A percentile compares a stretch with the other conserved stretches of the same genome.
Conservation (phyloP, 192 early-diverging fungal species). For the Linnemannia exigua region DNA sequence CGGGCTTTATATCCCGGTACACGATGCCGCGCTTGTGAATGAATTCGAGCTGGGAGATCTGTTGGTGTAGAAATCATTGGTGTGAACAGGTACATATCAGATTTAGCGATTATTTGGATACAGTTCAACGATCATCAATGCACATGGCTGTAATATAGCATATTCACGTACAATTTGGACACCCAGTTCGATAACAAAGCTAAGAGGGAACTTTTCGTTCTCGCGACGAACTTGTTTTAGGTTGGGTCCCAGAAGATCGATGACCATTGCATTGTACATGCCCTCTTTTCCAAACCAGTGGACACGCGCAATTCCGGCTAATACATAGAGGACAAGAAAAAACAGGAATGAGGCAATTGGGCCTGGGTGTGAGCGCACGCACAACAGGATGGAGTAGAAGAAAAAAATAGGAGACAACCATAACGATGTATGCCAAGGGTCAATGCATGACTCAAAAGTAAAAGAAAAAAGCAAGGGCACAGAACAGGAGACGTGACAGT, state of each 20-base stretch:
- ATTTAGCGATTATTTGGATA: slow-evolving; percentile 1
- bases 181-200: slow-evolving; percentile 63
- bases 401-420: slow-evolving; percentile 21
- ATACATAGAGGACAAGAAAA: slow-evolving; percentile 7
- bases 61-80: not conserved
- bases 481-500: not conserved
- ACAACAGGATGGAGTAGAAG: slow-evolving; percentile 14
- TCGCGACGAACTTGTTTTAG: slow-evolving; percentile 62
- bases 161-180: slow-evolving; percentile 64
- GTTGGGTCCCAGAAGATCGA: slow-evolving; percentile 71
- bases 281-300: slow-evolving; percentile 69
- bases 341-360: not conserved
- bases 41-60: slow-evolving; percentile 62
- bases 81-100: not conserved
- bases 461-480: not conserved
- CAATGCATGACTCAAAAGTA: not conserved
- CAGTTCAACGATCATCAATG: not conserved
- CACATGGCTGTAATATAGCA: not conserved
- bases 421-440: not conserved
- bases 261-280: slow-evolving; percentile 63
- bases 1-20: slow-evolving; percentile 75
- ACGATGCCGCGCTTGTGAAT: slow-evolving; percentile 72
- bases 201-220: slow-evolving; percentile 58
- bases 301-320: slow-evolving; percentile 64
- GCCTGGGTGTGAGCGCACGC: not conserved